Evolutionary conservation across 78 protist genomes (phyloP).

Genomic region (Cavenderia fasciculata): DNA sequence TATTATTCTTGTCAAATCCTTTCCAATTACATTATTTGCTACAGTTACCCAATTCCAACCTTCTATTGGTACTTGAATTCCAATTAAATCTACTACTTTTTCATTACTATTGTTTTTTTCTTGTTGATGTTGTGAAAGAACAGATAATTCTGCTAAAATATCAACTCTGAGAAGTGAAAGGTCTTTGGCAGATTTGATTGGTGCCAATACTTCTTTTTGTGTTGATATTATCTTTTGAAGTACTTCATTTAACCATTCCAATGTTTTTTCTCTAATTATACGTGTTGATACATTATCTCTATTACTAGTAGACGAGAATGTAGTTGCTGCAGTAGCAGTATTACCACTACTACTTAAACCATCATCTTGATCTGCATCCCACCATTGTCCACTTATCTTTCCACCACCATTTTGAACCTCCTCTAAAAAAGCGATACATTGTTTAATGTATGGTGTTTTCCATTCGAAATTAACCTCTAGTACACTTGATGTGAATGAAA

Average conservation of each 20-base stretch:
- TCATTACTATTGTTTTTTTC: not conserved
- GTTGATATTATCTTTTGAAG: not conserved
- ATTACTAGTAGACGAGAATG: no score
- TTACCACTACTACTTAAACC: no score
- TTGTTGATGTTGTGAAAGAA: not conserved
- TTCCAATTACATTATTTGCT: not conserved
- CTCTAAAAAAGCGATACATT: conserved; percentile 4
- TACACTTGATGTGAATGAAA: conserved; percentile 53
- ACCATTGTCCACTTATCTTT: not conserved
- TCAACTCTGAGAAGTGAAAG: conserved; percentile 13
- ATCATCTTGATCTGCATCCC: no score
- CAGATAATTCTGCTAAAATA: not conserved
- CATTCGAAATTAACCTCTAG: conserved; percentile 38
- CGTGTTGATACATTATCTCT: no score
- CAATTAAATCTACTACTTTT: not conserved
- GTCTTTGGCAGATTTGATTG: conserved; percentile 18
- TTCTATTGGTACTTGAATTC: no score
- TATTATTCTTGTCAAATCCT: not conserved
- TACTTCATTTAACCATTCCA: conserved; percentile 44
- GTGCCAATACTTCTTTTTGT: not conserved
- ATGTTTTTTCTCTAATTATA: no score
- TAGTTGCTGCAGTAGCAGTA: no score
- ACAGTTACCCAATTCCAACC: not conserved
- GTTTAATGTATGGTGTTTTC: conserved; percentile 47
- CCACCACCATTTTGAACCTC: conserved; percentile 3